Evolutionary conservation across 805 yeast genomes (phyloP), one percentile per base, ranked within the genome.

Genomic region (Candida ortonii): DNA sequence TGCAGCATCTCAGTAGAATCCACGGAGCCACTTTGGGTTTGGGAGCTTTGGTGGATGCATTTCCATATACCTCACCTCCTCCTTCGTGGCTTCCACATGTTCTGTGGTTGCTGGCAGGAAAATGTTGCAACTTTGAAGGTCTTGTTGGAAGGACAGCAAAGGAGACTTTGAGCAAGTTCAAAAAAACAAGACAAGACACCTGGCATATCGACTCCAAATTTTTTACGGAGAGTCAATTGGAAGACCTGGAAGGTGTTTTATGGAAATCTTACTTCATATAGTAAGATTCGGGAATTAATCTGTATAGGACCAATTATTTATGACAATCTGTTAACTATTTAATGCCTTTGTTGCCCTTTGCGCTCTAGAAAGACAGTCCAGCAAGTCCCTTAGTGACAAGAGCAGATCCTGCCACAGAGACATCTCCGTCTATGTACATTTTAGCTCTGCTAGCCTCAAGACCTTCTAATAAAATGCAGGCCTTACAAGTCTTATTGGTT

Each of bases 1-100:
- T 55, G 25, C 67, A 67, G 13, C 73, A 72, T 36, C 53, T 64
- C 8, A 62, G 73, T 6, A 59, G 61, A 3, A 61, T 87, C 3
- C 97, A 90, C 55, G 95, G 94, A 3, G 87, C 95, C 2, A 79
- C 89, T 0, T 63, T 93, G 16, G 97, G 97, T 0, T 63, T 90
- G 2, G 95, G 97, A 7, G 85, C 97, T 0, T 63, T 90, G 26
- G 76, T 93, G 2, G 78, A 80, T 29, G 97, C 97, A 0, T 93
- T 84, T 61, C 90, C 97, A 2, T 93, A 88, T 51, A 65, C 70
- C 3, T 82, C 95, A 1, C 98, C 98, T 0, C 89, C 95, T 2
- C 97, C 98, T 1, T 34, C 46, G 17, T 93, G 97, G 97, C 70
- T 90, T 13, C 97, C 97, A 0, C 62, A 66, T 7, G 73, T 84